phyloP scores from a whole-genome alignment of 208 protist species.

The Crithidia thermophila region DNA sequence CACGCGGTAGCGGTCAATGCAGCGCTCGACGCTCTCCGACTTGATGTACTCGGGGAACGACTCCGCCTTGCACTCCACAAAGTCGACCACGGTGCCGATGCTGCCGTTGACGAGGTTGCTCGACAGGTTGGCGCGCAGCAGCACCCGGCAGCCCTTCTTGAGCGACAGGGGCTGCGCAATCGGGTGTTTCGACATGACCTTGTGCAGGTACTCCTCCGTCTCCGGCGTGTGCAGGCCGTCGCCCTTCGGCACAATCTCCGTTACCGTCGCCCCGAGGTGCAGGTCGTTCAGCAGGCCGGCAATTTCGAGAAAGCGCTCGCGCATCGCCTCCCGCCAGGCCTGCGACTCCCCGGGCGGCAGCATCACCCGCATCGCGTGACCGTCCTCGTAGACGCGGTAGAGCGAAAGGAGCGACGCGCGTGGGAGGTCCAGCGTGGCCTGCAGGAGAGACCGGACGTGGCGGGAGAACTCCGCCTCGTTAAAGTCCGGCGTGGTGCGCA shows the following conservation, averaged over 20 bases:
- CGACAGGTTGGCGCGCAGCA: conserved; percentile 80
- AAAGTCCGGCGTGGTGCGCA: conserved; percentile 79
- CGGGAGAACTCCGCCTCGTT: conserved; percentile 68
- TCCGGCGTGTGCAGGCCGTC: conserved; percentile 83
- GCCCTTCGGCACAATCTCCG: conserved; percentile 79
- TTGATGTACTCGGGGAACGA: conserved; percentile 77
- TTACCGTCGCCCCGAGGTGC: conserved; percentile 74
- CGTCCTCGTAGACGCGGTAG: conserved; percentile 87
- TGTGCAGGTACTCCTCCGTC: conserved; percentile 78
- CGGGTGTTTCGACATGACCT: conserved; percentile 80
- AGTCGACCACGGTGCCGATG: conserved; percentile 88
- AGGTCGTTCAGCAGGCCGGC: conserved; percentile 79
- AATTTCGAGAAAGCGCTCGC: conserved; percentile 78
- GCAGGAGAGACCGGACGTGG: conserved; percentile 75
- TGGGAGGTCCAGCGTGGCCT: conserved; percentile 79
- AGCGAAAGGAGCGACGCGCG: conserved; percentile 75
- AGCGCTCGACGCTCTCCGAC: conserved; percentile 52
- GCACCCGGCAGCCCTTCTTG: conserved; percentile 87
- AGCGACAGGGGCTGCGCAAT: conserved; percentile 84
- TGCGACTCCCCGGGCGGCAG: conserved; percentile 77
- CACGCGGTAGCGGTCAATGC: conserved; percentile 80
- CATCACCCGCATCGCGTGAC: conserved; percentile 86
- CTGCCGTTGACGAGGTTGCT: conserved; percentile 86
- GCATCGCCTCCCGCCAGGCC: conserved; percentile 83
- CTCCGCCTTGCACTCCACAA: conserved; percentile 71